Evolutionary conservation across 257 asterid genomes (phyloP).

Genomic region (Buddleja alternifolia): DNA sequence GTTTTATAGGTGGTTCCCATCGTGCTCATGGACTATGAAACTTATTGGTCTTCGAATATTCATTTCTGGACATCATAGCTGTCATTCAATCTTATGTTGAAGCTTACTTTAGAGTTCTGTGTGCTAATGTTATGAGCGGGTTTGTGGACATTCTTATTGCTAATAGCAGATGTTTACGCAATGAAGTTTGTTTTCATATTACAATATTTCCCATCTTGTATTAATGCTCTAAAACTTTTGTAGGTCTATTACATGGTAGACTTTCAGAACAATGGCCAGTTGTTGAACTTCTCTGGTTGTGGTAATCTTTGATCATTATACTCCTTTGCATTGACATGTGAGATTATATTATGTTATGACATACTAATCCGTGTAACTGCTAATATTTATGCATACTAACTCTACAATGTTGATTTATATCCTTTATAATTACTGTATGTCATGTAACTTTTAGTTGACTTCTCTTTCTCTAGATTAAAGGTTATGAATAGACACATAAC

Average conservation of each 20-base stretch:
- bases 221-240: constrained; percentile 32
- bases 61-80: neutral
- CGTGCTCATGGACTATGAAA: neutral
- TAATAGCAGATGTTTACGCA: constrained; percentile 8
- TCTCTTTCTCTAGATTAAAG: too few relatives aligned
- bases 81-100: neutral
- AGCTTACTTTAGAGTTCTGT: constrained; percentile 14
- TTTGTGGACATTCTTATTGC: neutral
- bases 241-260: constrained; percentile 95
- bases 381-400: neutral
- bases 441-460: too few relatives aligned
- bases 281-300: constrained; percentile 94
- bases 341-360: constrained; percentile 3
- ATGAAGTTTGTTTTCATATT: constrained; percentile 11
- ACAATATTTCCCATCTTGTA: constrained; percentile 1
- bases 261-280: constrained; percentile 64
- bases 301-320: constrained; percentile 58
- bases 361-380: constrained; percentile 7
- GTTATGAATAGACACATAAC: too few relatives aligned
- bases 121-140: constrained; percentile 8
- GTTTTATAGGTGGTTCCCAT: constrained; percentile 9
- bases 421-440: too few relatives aligned
- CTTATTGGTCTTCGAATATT: constrained; percentile 9
- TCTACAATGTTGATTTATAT: neutral
- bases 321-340: constrained; percentile 6